Conservation (phyloP, 441 rosid species). For the Bocquillonia castaneifolia region DNA sequence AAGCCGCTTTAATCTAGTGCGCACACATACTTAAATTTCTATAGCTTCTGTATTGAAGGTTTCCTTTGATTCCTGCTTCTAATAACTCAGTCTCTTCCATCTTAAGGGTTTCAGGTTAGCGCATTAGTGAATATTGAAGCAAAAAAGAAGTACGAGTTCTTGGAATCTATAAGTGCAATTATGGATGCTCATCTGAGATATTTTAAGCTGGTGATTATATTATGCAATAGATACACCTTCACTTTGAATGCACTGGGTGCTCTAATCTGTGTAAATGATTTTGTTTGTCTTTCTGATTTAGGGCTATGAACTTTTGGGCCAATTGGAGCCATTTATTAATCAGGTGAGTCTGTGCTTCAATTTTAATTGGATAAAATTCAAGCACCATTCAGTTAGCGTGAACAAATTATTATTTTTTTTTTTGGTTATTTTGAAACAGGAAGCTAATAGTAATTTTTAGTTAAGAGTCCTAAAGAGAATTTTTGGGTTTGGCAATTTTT, state of each 20-base stretch:
- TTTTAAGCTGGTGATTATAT: slow-evolving; percentile 58
- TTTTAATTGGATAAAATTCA: slow-evolving; percentile 1
- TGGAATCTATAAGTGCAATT: slow-evolving; percentile 88
- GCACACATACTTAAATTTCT: slow-evolving; percentile 11
- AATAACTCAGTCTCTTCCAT: slow-evolving; percentile 29
- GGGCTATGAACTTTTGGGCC: slow-evolving; percentile 75
- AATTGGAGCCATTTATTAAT: slow-evolving; percentile 78
- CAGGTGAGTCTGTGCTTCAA: slow-evolving; percentile 43
- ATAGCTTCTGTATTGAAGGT: slow-evolving; percentile 11
- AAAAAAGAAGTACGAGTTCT: slow-evolving; percentile 83
- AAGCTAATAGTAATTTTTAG: neutral
- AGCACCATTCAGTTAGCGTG: neutral
- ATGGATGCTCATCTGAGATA: slow-evolving; percentile 91
- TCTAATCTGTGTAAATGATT: slow-evolving; percentile 11
- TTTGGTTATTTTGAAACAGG: neutral
- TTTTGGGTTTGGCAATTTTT: neutral
- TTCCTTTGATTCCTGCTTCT: slow-evolving; percentile 21
- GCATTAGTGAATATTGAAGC: slow-evolving; percentile 74
- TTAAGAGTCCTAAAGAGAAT: neutral
- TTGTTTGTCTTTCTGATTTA: slow-evolving; percentile 29
- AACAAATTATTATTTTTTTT: neutral
- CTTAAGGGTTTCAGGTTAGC: slow-evolving; percentile 79
- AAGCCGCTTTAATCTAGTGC: slow-evolving; percentile 91
- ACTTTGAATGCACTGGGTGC: slow-evolving; percentile 1
- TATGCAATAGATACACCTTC: neutral